A percentile compares a stretch with the other conserved stretches of the same genome.
Conservation (phyloP, 352 stramenopile genomes). For the Globisporangium heterothallicum region DNA sequence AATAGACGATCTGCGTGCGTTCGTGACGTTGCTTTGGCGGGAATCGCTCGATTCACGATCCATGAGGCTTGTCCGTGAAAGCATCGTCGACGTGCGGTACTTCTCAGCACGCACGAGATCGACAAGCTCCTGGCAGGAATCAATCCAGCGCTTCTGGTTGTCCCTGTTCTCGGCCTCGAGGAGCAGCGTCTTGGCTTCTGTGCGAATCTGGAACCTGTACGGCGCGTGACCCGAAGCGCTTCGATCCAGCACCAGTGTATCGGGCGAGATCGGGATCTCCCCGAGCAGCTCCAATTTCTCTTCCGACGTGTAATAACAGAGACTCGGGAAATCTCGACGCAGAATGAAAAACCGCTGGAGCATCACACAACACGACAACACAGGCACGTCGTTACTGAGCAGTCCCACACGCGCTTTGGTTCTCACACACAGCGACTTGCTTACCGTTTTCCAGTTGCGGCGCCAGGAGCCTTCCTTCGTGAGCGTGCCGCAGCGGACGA, state of each 20-base stretch:
- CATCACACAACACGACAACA: background rate
- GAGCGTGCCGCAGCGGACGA: conserved; percentile 50
- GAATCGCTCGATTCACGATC: conserved; percentile 15
- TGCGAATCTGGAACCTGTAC: conserved; percentile 68
- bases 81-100: conserved; percentile 33
- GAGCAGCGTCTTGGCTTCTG: conserved; percentile 45
- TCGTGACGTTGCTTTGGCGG: background rate
- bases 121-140: conserved; percentile 59
- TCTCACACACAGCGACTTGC: too few relatives aligned
- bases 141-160: conserved; percentile 64
- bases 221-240: conserved; percentile 44
- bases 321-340: conserved; percentile 59
- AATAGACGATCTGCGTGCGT: conserved; percentile 14
- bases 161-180: conserved; percentile 64
- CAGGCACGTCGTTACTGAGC: background rate
- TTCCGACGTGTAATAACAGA: conserved; percentile 82
- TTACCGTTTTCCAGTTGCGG: conserved; percentile 80
- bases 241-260: conserved; percentile 74
- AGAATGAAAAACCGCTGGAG: conserved; percentile 71
- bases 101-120: conserved; percentile 61
- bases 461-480: conserved; percentile 82
- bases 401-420: too few relatives aligned
- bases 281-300: conserved; percentile 78
- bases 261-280: conserved; percentile 55
- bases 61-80: conserved; percentile 16